Conservation (phyloP, 2,329 filamentous ascomycete species). For the Beauveria sp. region DNA sequence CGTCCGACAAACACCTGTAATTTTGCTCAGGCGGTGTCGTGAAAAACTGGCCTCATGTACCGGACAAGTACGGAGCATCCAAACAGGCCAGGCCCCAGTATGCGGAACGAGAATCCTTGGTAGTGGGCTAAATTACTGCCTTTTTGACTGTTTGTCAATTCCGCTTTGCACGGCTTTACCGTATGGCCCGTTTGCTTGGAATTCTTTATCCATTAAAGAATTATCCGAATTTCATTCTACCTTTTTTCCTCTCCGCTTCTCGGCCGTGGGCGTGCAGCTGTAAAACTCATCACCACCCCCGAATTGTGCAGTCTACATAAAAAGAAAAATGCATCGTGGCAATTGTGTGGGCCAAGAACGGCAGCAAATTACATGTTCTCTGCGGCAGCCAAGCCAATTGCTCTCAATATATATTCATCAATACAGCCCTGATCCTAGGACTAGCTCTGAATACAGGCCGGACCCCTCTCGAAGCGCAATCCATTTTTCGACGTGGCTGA, state of each 20-base stretch:
- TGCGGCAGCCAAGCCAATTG: neutral
- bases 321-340: neutral
- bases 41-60: neutral
- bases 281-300: neutral
- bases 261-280: neutral
- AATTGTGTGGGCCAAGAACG: neutral
- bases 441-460: too few relatives aligned
- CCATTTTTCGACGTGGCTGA: neutral
- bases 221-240: too few relatives aligned
- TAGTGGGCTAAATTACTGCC: neutral
- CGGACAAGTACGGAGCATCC: neutral
- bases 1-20: too few relatives aligned
- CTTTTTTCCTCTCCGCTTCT: neutral
- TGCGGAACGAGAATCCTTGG: neutral
- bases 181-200: neutral
- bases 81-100: neutral
- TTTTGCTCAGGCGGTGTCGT: neutral
- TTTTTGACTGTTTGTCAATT: neutral
- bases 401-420: neutral
- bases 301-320: neutral
- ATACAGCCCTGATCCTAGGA: neutral
- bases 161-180: neutral
- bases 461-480: neutral
- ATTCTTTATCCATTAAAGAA: neutral
- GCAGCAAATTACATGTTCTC: neutral